These are phyloP conservation scores for Moniliella sp. DNA, from an alignment of 1,284 basidiomycete genomes.

Conservation along the genomic window DNA sequence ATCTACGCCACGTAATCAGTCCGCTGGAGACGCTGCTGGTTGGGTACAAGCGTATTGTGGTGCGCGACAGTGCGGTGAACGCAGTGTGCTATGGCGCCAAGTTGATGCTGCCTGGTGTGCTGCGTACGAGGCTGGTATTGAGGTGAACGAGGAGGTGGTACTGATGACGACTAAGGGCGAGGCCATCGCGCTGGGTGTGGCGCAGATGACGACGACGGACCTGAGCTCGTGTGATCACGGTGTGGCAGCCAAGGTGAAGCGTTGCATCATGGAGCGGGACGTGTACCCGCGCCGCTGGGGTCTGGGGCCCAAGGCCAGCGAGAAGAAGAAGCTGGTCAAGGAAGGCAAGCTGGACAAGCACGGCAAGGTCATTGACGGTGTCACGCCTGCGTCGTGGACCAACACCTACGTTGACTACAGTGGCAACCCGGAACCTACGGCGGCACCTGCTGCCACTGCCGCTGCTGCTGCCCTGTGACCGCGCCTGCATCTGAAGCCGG, in stretches of 20 bases:
- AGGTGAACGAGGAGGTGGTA: constrained; percentile 86
- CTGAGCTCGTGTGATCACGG: constrained; percentile 95
- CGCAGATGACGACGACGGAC: constrained; percentile 81
- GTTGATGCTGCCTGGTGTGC: constrained; percentile 93
- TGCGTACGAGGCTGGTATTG: constrained; percentile 94
- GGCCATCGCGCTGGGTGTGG: constrained; percentile 71
- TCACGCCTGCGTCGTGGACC: constrained; percentile 76
- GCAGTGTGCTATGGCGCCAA: constrained; percentile 98
- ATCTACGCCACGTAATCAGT: constrained; percentile 78
- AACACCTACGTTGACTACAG: constrained; percentile 78
- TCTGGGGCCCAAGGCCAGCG: constrained; percentile 76
- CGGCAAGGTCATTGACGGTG: constrained; percentile 70
- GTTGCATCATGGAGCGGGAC: constrained; percentile 96
- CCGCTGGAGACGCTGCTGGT: constrained; percentile 82
- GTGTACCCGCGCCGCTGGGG: constrained; percentile 96
- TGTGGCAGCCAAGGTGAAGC: constrained; percentile 94
- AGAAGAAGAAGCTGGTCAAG: constrained; percentile 65
- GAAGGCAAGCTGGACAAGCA: constrained; percentile 88
- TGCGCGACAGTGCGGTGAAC: constrained; percentile 96
- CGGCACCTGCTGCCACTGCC: constrained; percentile 37
- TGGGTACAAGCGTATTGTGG: constrained; percentile 94
- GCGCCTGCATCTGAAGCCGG: constrained; percentile 8
- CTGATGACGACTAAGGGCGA: constrained; percentile 99
- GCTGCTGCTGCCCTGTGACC: constrained; percentile 37
- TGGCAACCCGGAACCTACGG: too few species aligned